Percentiles rank a stretch among this genome's conserved stretches.
phyloP scores from a whole-genome alignment of 768 basidiomycete species.

The Cystofilobasidium bisporidii region DNA sequence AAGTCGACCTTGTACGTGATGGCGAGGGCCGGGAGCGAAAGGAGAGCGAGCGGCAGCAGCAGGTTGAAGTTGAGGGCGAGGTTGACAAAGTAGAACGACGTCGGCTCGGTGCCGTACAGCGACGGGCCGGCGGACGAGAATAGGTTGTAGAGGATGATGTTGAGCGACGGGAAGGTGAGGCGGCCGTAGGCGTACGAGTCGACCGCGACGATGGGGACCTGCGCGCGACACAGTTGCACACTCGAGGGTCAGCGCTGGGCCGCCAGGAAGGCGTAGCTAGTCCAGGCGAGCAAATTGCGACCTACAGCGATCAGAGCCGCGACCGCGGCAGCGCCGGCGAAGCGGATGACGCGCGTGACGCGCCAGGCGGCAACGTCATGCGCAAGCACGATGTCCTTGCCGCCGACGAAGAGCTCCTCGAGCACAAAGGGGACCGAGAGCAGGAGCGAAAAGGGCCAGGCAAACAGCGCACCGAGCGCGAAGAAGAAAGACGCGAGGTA shows the following conservation, averaged over 20 bases:
- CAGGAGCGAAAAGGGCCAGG: constrained; percentile 93
- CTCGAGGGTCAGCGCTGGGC: background rate
- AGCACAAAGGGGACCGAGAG: constrained; percentile 78
- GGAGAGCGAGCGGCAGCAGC: constrained; percentile 64
- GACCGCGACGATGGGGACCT: constrained; percentile 75
- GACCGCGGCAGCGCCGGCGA: constrained; percentile 34
- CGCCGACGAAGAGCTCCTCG: constrained; percentile 75
- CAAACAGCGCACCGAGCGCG: constrained; percentile 74
- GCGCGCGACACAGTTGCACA: constrained; percentile 13
- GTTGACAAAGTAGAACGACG: constrained; percentile 77
- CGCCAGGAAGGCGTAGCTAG: too few relatives aligned
- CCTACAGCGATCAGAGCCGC: constrained; percentile 59
- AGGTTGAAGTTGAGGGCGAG: constrained; percentile 91
- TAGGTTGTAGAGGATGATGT: constrained; percentile 87
- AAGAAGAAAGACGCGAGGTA: constrained; percentile 56
- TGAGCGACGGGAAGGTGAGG: constrained; percentile 72
- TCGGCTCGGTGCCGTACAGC: constrained; percentile 84
- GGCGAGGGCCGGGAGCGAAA: constrained; percentile 66
- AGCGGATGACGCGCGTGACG: constrained; percentile 9
- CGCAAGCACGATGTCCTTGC: constrained; percentile 36
- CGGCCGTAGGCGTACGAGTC: constrained; percentile 83
- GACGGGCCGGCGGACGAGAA: constrained; percentile 68
- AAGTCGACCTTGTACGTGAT: constrained; percentile 66
- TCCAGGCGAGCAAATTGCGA: constrained; percentile 24
- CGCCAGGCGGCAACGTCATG: constrained; percentile 7